Base-by-base conservation (phyloP, 202 grass and related monocot species). In the Sporobolus alterniflorus region DNA sequence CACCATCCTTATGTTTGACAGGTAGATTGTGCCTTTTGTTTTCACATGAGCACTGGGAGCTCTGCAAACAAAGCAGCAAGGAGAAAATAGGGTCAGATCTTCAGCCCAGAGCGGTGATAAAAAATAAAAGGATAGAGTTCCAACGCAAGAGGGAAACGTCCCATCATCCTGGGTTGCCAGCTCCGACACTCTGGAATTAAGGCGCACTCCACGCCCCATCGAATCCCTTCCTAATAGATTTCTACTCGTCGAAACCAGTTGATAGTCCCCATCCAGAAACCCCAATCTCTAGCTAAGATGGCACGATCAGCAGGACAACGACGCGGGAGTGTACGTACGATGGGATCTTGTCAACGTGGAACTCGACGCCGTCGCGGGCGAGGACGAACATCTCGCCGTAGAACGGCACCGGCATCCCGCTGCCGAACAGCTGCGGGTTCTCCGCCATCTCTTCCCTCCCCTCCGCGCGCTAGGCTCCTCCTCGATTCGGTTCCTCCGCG, bases 1-100 rank as follows among this genome's bases (percentile, higher is more conserved):
- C 20, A 99, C 91, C 93, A 96, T 96, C 54, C 96, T 82, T 89
- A 99, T 90, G 63, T 99, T 99, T 22, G 96, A 99, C 57, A 98
- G 88, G 76, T 98, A 98, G 66, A 98, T 98, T 52, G 88, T 98
- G 70, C 95, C 95, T 82, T 94, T 94, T 24, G 88, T 82, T 86
- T 89, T 98, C 39, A 72, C 92, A 10, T 83, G 82, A 66, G 84
- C 95, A 0, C 90, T 88, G 54, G 91, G 86, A 82, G 84, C 90
- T 63, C 92, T 98, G 87, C 30, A 84, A 21, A 47, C 21, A 6
- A 32, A 75, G 21, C 57, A 85, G 9, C 1, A 43, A 71, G 29
- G 36, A 64, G 15, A 55, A 52, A 73, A 74, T 5, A 69, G 29
- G 9, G 32, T 20, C 43, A 69, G 31, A 62, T 34, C 15, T 10